phyloP scores from a whole-genome alignment of 1,139 yeast species.

The Pichia sp. region DNA sequence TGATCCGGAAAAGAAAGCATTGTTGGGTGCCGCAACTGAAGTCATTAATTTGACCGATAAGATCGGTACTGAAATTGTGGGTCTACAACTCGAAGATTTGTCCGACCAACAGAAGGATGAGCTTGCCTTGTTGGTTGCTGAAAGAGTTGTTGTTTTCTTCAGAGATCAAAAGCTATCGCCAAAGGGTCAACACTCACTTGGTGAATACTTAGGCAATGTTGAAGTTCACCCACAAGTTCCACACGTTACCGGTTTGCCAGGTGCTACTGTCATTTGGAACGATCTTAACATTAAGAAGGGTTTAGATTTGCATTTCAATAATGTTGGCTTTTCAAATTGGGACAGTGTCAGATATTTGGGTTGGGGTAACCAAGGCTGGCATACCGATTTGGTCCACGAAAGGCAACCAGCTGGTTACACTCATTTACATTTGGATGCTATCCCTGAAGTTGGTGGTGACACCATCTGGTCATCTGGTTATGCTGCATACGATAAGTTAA shows the following conservation, averaged over 20 bases:
- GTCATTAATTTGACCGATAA: neutral
- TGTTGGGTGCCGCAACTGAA: neutral
- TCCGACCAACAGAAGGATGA: neutral
- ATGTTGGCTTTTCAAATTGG: neutral
- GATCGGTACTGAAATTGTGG: neutral
- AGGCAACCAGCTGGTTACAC: neutral
- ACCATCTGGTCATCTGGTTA: neutral
- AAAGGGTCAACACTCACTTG: neutral
- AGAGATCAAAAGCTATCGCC: neutral
- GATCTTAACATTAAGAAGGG: neutral
- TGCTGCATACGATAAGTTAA: constrained; percentile 1
- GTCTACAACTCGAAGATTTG: neutral
- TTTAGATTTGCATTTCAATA: neutral
- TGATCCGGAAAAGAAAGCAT: neutral
- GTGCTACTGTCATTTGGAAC: neutral
- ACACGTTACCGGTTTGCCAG: neutral
- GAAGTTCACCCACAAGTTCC: neutral
- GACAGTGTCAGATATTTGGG: neutral
- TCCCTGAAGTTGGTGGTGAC: neutral
- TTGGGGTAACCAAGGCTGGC: neutral
- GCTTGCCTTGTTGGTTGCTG: neutral
- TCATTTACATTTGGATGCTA: constrained; percentile 1
- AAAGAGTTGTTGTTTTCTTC: neutral
- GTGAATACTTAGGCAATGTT: neutral
- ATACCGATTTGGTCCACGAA: neutral